Base-by-base conservation (phyloP, 768 basidiomycete genomes). In the Favolaschia claudopus region DNA sequence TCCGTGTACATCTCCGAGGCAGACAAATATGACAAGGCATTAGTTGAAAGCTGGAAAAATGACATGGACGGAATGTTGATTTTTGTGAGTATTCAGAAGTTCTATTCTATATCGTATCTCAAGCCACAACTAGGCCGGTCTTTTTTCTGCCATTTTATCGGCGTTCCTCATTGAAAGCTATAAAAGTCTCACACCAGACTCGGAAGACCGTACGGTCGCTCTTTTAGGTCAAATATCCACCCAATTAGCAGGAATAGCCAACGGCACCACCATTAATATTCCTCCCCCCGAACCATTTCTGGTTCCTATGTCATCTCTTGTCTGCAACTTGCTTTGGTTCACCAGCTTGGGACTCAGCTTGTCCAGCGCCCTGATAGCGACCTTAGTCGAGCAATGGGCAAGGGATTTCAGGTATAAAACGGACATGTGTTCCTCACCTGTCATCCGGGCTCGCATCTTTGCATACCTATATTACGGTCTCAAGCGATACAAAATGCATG, bases 151-250 rank as follows among this genome's bases (percentile, higher is more conserved):
- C 6, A 58, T 40, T 10, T 40, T 68, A 17, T 65, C 63, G 13
- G 65, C 60, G 9, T 70, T 70, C 42, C 52, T 63, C 17, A 50
- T 68, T 24, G 60, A 70, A 36, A 64, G 65, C 29, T 69, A 62
- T 56, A 44, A 48, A 27, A 55, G 51, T 29, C 47, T 69, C 14
- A 40, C 53, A 39, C 38, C 47, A 6, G 63, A 67, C 45, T 40
- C 58, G 2, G 44, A 33, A 9, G 36, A 56, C 15, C 19, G 36
- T 12, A 38, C 48, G 12, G 24, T 45, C 10, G 14, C 42, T 42
- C 10, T 60, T n/a, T 48, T 67, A 1, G 42, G 28, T 5, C 53
- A 60, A 13, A 55, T 67, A 2, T 59, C 58, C 19, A 44, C 31
- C 7, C 58, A 62, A 25, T 39, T 64, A 14, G 44, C 42, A 17